phyloP scores from a whole-genome alignment of 2,329 filamentous ascomycete species.

The Diaporthe ilicicola region DNA sequence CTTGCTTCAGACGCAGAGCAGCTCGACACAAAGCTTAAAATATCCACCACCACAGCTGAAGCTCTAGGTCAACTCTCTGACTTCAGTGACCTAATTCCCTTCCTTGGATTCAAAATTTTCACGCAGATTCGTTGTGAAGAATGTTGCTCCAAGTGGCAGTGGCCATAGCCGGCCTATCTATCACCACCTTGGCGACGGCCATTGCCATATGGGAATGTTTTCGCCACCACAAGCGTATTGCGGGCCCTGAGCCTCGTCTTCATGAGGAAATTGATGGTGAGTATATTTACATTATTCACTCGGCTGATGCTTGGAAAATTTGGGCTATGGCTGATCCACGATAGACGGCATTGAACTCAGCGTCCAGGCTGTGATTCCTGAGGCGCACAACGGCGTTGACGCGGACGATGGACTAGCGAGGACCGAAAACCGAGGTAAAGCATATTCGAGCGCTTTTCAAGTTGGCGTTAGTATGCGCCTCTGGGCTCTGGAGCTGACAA shows the following conservation, averaged over 20 bases:
- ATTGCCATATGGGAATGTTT: constrained; percentile 1
- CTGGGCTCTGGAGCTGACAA: too few relatives aligned
- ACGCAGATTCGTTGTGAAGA: too few relatives aligned
- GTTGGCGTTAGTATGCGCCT: too few relatives aligned
- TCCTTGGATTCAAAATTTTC: background rate
- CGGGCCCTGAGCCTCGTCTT: background rate
- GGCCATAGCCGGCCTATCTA: background rate
- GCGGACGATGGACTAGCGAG: background rate
- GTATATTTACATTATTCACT: background rate
- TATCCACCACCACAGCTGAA: too few relatives aligned
- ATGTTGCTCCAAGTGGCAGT: background rate
- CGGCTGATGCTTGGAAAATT: too few relatives aligned
- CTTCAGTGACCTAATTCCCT: background rate
- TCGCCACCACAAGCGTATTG: background rate
- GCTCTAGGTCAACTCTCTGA: too few relatives aligned
- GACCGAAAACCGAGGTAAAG: too few relatives aligned
- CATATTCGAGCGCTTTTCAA: too few relatives aligned
- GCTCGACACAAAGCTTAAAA: too few relatives aligned
- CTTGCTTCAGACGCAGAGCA: too few relatives aligned
- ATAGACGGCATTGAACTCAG: background rate
- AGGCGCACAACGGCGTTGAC: background rate
- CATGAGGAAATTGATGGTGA: background rate
- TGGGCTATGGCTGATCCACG: too few relatives aligned
- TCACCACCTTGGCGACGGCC: background rate
- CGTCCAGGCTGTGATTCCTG: background rate